Conservation (phyloP, 441 rosid genomes). For the Populus hybrid region DNA sequence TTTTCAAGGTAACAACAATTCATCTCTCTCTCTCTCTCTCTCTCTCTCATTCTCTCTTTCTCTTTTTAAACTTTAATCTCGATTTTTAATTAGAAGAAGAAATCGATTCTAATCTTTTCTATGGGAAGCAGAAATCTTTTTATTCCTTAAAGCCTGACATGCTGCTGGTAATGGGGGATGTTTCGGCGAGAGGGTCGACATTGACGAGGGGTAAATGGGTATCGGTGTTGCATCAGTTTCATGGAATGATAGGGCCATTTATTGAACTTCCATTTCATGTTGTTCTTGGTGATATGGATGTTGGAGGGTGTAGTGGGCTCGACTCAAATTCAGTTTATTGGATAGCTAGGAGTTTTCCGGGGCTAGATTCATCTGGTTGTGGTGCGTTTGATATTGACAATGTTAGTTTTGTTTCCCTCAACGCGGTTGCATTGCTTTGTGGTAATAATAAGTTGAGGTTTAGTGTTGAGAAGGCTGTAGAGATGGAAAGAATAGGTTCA, state of each 20-base stretch:
- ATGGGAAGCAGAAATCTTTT: slow-evolving; percentile 37
- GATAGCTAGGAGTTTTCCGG: slow-evolving; percentile 52
- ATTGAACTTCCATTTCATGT: slow-evolving; percentile 52
- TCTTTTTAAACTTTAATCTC: too few relatives aligned
- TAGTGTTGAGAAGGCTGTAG: slow-evolving; percentile 51
- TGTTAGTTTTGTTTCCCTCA: slow-evolving; percentile 56
- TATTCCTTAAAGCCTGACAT: slow-evolving; percentile 51
- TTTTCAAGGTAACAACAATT: slow-evolving; percentile 39
- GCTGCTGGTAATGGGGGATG: slow-evolving; percentile 60
- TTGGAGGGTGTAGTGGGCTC: slow-evolving; percentile 49
- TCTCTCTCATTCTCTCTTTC: neutral
- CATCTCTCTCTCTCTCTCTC: neutral
- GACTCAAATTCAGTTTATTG: slow-evolving; percentile 36
- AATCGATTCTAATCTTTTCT: neutral
- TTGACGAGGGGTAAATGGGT: slow-evolving; percentile 42
- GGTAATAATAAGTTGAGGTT: slow-evolving; percentile 41
- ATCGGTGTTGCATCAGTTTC: slow-evolving; percentile 45
- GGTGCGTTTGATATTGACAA: slow-evolving; percentile 62
- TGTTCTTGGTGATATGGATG: slow-evolving; percentile 55
- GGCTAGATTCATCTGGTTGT: slow-evolving; percentile 55
- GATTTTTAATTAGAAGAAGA: neutral
- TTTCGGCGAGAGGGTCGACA: slow-evolving; percentile 50
- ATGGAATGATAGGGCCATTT: slow-evolving; percentile 44
- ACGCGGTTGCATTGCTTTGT: slow-evolving; percentile 56
- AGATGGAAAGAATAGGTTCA: slow-evolving; percentile 44